These are phyloP conservation scores for Rhodosorus marinus DNA, from an alignment of 23 red algal genomes.

Conservation along the genomic window DNA sequence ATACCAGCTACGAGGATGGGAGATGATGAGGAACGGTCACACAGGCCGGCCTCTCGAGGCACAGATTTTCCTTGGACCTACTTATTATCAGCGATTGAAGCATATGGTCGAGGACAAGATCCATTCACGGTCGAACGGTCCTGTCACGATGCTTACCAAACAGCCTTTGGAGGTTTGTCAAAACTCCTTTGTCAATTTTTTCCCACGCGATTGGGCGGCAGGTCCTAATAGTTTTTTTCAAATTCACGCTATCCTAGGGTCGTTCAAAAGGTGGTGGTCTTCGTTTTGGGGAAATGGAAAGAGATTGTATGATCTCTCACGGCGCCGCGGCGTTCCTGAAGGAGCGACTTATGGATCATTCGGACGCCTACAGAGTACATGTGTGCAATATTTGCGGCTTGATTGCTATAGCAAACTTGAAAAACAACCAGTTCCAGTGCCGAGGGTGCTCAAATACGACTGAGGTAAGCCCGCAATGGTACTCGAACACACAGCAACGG, in stretches of 20 bases:
- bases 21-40: constrained; percentile 87
- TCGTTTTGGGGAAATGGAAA: constrained; percentile 99
- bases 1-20: constrained; percentile 96
- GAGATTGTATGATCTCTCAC: constrained; percentile 85
- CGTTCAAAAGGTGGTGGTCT: constrained; percentile 72
- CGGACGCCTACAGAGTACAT: constrained; percentile 73
- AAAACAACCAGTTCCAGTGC: constrained; percentile 68
- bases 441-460: constrained; percentile 89
- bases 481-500: background rate
- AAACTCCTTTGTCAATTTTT: no score
- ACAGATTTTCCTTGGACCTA: constrained; percentile 89
- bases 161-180: constrained; percentile 96
- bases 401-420: constrained; percentile 85
- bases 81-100: constrained; percentile 94
- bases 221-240: no score
- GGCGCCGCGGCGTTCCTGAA: constrained; percentile 76
- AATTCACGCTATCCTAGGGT: no score
- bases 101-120: constrained; percentile 99
- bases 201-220: no score
- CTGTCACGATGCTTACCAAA: constrained; percentile 72
- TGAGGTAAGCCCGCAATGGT: no score
- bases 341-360: constrained; percentile 91
- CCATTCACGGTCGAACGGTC: constrained; percentile 68
- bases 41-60: constrained; percentile 88
- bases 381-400: constrained; percentile 87